phyloP scores from a whole-genome alignment of 192 early-diverging fungal species.

The Podila clonocystis region DNA sequence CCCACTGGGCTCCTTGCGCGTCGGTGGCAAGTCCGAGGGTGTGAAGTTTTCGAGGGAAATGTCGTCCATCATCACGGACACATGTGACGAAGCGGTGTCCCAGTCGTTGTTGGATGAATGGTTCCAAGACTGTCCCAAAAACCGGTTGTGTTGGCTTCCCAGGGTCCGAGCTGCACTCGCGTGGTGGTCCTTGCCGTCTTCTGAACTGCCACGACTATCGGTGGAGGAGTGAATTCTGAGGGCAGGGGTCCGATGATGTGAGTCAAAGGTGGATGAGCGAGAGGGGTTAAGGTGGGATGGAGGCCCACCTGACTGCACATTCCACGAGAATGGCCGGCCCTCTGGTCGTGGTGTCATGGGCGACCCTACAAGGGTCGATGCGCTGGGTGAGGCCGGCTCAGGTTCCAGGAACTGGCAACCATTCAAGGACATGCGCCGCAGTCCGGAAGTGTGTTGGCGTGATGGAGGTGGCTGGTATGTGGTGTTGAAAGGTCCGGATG shows the following conservation, averaged over 20 bases:
- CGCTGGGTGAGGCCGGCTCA: conserved; percentile 14
- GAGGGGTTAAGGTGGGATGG: not conserved
- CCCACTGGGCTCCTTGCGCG: not conserved
- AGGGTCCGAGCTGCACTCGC: not conserved
- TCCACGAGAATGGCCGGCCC: conserved; percentile 7
- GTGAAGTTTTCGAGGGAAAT: conserved; percentile 30
- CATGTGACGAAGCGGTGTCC: conserved; percentile 11
- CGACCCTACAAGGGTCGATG: conserved; percentile 33
- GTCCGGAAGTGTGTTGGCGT: conserved; percentile 3
- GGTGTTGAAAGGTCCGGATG: not conserved
- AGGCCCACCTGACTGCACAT: not conserved
- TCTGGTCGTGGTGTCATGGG: conserved; percentile 27
- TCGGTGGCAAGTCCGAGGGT: conserved; percentile 7
- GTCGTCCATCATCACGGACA: conserved; percentile 35
- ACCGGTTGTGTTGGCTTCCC: not conserved
- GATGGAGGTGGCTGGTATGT: conserved; percentile 27
- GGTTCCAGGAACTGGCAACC: conserved; percentile 10
- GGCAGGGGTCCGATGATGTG: not conserved
- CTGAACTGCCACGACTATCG: not conserved
- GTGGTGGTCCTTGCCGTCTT: not conserved
- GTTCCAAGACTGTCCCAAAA: too few relatives aligned
- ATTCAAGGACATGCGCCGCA: not conserved
- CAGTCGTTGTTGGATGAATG: not conserved
- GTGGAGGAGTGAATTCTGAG: too few relatives aligned
- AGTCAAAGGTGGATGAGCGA: not conserved